phyloP scores from a whole-genome alignment of 1,139 yeast genomes.

The Lodderomyces elongisporus region DNA sequence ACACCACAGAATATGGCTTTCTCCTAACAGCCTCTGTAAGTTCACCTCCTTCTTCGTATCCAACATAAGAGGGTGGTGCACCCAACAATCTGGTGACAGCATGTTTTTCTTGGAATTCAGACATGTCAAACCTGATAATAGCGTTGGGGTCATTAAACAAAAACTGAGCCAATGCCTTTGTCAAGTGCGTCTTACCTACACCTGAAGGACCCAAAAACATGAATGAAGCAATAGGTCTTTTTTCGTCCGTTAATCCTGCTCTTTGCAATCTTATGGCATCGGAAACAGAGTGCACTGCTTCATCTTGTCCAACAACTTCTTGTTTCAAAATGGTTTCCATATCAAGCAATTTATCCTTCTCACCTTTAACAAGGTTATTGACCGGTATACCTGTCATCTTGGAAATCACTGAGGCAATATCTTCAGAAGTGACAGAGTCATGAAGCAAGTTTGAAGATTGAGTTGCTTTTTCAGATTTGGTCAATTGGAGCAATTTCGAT shows the following conservation, averaged over 20 bases:
- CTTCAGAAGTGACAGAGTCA: slow-evolving; percentile 91
- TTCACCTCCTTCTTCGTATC: slow-evolving; percentile 94
- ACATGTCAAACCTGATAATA: slow-evolving; percentile 91
- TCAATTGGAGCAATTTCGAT: slow-evolving; percentile 42
- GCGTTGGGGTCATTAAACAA: slow-evolving; percentile 83
- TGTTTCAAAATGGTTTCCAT: slow-evolving; percentile 78
- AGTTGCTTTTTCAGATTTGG: slow-evolving; percentile 26
- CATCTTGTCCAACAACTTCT: slow-evolving; percentile 92
- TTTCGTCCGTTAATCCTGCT: slow-evolving; percentile 91
- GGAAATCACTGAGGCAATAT: slow-evolving; percentile 85
- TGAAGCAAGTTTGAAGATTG: slow-evolving; percentile 49
- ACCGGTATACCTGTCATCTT: slow-evolving; percentile 96
- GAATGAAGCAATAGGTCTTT: slow-evolving; percentile 92
- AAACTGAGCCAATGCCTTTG: slow-evolving; percentile 88
- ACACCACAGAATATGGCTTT: slow-evolving; percentile 86
- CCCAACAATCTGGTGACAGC: slow-evolving; percentile 87
- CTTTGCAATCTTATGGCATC: slow-evolving; percentile 95
- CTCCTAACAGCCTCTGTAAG: slow-evolving; percentile 93
- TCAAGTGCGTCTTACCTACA: slow-evolving; percentile 94
- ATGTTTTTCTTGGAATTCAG: slow-evolving; percentile 95
- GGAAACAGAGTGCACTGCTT: slow-evolving; percentile 81
- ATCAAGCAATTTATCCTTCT: slow-evolving; percentile 78
- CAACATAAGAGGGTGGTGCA: slow-evolving; percentile 97
- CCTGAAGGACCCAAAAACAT: slow-evolving; percentile 98
- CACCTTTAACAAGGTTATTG: slow-evolving; percentile 88